These are phyloP conservation scores for Boletus sp. DNA, from an alignment of 768 basidiomycete species.

Conservation along the genomic window DNA sequence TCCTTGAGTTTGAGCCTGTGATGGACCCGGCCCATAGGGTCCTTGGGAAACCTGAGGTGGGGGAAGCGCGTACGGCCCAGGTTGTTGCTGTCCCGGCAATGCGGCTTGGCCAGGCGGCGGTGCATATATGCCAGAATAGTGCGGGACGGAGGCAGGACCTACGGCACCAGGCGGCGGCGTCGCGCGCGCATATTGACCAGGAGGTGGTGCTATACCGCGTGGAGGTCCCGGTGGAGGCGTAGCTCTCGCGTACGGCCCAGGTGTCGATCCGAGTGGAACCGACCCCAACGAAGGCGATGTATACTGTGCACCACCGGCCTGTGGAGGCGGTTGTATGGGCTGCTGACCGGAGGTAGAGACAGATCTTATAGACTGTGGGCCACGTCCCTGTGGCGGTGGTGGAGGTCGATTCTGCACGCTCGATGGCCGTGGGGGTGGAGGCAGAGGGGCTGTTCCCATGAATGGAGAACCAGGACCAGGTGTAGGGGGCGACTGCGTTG, in stretches of 20 bases:
- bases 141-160: conserved; percentile 27
- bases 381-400: conserved; percentile 39
- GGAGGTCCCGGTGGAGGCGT: conserved; percentile 43
- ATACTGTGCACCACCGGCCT: conserved; percentile 32
- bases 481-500: conserved; percentile 43
- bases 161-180: conserved; percentile 41
- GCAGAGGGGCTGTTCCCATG: conserved; percentile 36
- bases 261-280: conserved; percentile 27
- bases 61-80: conserved; percentile 26
- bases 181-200: conserved; percentile 36
- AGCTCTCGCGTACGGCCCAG: conserved; percentile 38
- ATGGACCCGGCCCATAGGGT: conserved; percentile 31
- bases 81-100: conserved; percentile 17
- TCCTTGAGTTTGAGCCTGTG: not conserved
- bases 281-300: conserved; percentile 29
- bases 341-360: conserved; percentile 29
- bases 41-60: conserved; percentile 26
- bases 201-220: conserved; percentile 30
- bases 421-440: conserved; percentile 55
- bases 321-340: conserved; percentile 42
- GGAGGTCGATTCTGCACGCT: conserved; percentile 44
- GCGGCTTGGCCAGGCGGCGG: conserved; percentile 16
- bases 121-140: conserved; percentile 30
- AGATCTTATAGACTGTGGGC: conserved; percentile 32
- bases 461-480: conserved; percentile 44